Base-by-base conservation (phyloP, 2,329 filamentous ascomycete genomes). In the Xylariaceae sp. region DNA sequence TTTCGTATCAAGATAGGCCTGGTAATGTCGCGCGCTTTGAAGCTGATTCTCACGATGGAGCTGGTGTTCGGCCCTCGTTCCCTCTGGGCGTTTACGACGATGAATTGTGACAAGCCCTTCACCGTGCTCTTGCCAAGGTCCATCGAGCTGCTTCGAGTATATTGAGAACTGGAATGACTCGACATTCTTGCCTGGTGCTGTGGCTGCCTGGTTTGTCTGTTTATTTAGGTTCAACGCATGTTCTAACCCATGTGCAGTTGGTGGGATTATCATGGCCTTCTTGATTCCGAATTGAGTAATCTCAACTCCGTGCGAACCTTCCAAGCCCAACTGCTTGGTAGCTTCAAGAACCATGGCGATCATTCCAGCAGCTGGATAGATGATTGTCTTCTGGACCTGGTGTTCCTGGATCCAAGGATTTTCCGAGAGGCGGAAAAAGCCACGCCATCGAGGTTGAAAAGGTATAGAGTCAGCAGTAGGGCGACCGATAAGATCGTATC, bases 401-500 rank as follows among this genome's bases (percentile, higher is more conserved):
- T 84, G 81, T 52, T 83, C 78, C 48, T 73, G 68, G 7, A 83
- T 71, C 81, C 81, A 84, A 0, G 80, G 78, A 46, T 79, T 78
- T 63, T 83, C 80, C 0, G 72, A 71, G 6, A 79, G 53, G 9
- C 79, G 77, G 37, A 82, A 71, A 57, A 79, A 80, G 1, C 78
- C 77, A 12, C 79, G 74, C 80, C 80, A 83, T 5, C 75, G 71
- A 9, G 78, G 77, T 54, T 80, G 74, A 44, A 76, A 76, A 0
- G 74, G 70, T n/a, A 73, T 74, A 2, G 75, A 76, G 56, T 81
- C 78, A 0, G 72, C 70, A 1, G 74, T 74, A 0, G 73, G 76
- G 1, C 75, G 71, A 0, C 82, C 82, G 21, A 84, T 76, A 1
- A 85, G 71, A 55, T 85, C 81, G 43, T 79, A 76, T 10, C 81